Conservation (phyloP, 345 rosid genomes). For the Citrus unshiu region DNA sequence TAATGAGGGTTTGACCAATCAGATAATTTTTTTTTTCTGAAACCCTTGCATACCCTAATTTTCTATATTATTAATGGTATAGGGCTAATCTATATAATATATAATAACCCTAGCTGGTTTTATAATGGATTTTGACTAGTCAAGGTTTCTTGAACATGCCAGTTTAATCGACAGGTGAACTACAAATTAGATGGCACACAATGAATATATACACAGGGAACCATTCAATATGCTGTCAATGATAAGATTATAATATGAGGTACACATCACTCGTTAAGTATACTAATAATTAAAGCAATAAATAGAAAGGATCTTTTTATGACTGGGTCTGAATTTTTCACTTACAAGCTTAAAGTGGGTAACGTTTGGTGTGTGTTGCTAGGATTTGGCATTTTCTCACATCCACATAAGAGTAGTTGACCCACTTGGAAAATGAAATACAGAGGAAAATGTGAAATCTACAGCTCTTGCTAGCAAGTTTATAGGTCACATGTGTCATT, state of each 20-base stretch:
- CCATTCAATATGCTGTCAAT: too few relatives aligned
- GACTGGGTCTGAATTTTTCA: not conserved
- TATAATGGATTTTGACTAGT: slow-evolving; percentile 4
- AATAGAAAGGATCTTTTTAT: not conserved
- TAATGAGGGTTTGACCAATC: not conserved
- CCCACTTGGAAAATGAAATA: not conserved
- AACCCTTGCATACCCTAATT: not conserved
- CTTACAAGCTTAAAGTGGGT: not conserved
- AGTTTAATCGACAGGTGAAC: not conserved
- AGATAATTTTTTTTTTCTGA: too few relatives aligned
- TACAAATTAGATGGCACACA: not conserved
- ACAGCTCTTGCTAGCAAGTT: not conserved
- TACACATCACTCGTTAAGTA: too few relatives aligned
- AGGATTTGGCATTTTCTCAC: not conserved
- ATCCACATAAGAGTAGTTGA: not conserved
- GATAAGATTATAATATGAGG: too few relatives aligned
- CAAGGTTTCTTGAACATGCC: not conserved
- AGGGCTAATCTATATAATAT: not conserved
- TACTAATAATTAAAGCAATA: not conserved
- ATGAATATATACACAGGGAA: not conserved
- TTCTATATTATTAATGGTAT: not conserved
- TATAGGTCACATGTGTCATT: not conserved
- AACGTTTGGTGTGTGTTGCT: not conserved
- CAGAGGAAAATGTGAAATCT: not conserved
- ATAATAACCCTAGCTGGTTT: not conserved